Evolutionary conservation across 2,329 filamentous ascomycete genomes (phyloP).

Genomic region (Hirsutella minnesotensis): DNA sequence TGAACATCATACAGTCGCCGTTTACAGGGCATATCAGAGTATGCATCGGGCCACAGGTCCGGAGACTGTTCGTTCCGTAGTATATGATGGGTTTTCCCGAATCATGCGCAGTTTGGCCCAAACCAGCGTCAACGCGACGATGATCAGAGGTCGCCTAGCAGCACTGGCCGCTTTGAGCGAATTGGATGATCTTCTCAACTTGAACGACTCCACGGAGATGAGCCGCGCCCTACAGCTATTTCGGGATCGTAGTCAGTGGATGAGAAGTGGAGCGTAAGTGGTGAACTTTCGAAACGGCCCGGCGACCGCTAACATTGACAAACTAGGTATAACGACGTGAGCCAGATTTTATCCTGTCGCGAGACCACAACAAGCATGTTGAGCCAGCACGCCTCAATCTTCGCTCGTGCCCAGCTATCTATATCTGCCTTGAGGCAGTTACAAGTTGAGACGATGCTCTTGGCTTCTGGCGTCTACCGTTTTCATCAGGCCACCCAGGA

Average conservation of each 20-base stretch:
- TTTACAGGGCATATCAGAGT: conserved; percentile 74
- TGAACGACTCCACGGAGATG: conserved; percentile 47
- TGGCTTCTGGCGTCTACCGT: conserved; percentile 63
- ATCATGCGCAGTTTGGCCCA: conserved; percentile 46
- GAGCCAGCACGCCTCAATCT: conserved; percentile 55
- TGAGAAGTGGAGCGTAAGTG: conserved; percentile 65
- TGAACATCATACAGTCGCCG: conserved; percentile 51
- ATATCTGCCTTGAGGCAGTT: conserved; percentile 53
- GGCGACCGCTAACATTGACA: conserved; percentile 3
- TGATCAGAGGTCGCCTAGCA: conserved; percentile 42
- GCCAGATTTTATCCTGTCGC: conserved; percentile 69
- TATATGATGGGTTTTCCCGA: conserved; percentile 51
- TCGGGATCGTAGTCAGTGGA: conserved; percentile 58
- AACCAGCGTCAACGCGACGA: conserved; percentile 35
- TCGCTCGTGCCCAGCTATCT: conserved; percentile 47
- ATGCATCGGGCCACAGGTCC: conserved; percentile 56
- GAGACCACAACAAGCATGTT: conserved; percentile 74
- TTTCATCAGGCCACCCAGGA: conserved; percentile 77
- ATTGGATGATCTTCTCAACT: conserved; percentile 63
- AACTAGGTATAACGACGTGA: conserved; percentile 61
- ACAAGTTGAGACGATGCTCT: conserved; percentile 66
- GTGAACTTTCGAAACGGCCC: not conserved
- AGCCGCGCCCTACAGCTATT: conserved; percentile 51
- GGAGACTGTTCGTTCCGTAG: conserved; percentile 36
- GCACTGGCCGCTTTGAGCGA: conserved; percentile 67